Conservation (phyloP, 2,329 filamentous ascomycete genomes). For the Epichloe elymi region DNA sequence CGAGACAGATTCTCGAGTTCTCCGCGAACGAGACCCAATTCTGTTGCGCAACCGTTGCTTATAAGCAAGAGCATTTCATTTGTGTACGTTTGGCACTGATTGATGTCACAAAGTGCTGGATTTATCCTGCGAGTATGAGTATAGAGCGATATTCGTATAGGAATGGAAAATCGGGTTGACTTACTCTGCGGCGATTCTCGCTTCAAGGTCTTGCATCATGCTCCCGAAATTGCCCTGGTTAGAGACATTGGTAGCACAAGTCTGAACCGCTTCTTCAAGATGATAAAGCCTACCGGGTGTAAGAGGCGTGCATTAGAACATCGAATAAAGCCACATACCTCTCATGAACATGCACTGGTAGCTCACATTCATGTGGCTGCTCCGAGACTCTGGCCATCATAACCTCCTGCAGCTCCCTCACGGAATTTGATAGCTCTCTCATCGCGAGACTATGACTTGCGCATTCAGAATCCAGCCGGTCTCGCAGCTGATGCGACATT, state of each 20-base stretch:
- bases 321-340: background rate
- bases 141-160: background rate
- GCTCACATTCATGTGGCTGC: background rate
- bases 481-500: background rate
- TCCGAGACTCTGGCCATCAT: background rate
- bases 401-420: background rate
- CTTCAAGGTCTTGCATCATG: constrained; percentile 1
- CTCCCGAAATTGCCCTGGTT: background rate
- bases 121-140: constrained; percentile 3
- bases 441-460: background rate
- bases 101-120: constrained; percentile 2
- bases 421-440: background rate
- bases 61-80: constrained; percentile 2
- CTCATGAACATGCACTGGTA: background rate
- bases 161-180: background rate
- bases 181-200: constrained; percentile 3
- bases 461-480: background rate
- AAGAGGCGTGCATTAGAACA: background rate
- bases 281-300: constrained; percentile 1
- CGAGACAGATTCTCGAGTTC: constrained; percentile 5
- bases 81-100: constrained; percentile 1
- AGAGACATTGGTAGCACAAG: background rate
- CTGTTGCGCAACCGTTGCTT: constrained; percentile 1
- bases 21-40: background rate
- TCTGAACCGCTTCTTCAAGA: constrained; percentile 2